Conservation (phyloP, 1,284 basidiomycete species). For the Phellinidium pouzarii region DNA sequence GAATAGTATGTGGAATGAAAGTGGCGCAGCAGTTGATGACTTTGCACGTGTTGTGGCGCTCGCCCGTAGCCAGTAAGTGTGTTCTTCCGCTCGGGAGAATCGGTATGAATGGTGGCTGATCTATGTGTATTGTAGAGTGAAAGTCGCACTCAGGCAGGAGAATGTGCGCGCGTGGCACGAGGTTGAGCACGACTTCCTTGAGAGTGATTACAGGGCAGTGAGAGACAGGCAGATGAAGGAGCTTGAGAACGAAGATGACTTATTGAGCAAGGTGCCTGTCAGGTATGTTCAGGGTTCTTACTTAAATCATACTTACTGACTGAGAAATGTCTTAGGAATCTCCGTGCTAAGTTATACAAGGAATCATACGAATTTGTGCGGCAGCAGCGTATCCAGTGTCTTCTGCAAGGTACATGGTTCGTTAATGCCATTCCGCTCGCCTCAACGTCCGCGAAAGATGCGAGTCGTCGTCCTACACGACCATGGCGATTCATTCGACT, state of each 20-base stretch:
- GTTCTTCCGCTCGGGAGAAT: background rate
- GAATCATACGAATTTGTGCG: slow-evolving; percentile 92
- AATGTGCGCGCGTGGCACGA: slow-evolving; percentile 77
- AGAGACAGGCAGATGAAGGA: slow-evolving; percentile 93
- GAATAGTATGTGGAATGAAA: slow-evolving; percentile 84
- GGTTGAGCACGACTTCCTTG: slow-evolving; percentile 80
- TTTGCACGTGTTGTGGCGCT: slow-evolving; percentile 79
- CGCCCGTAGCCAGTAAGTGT: slow-evolving; percentile 77
- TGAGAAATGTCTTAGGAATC: slow-evolving; percentile 44
- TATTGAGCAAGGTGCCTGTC: slow-evolving; percentile 78
- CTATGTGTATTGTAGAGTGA: slow-evolving; percentile 43
- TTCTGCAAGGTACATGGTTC: slow-evolving; percentile 90
- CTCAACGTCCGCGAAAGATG: slow-evolving; percentile 41
- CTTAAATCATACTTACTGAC: background rate
- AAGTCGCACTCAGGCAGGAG: slow-evolving; percentile 73
- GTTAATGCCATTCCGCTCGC: slow-evolving; percentile 59
- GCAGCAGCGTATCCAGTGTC: slow-evolving; percentile 83
- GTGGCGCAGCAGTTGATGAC: slow-evolving; percentile 74
- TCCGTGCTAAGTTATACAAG: slow-evolving; percentile 81
- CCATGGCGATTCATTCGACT: slow-evolving; percentile 78
- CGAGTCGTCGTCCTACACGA: slow-evolving; percentile 46
- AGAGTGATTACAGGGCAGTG: slow-evolving; percentile 81
- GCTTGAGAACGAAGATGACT: slow-evolving; percentile 86
- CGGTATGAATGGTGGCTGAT: slow-evolving; percentile 11
- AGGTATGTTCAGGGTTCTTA: slow-evolving; percentile 42